Evolutionary conservation across 495 filamentous ascomycete genomes (phyloP).

Genomic region (Sphaerosporella brunnea): DNA sequence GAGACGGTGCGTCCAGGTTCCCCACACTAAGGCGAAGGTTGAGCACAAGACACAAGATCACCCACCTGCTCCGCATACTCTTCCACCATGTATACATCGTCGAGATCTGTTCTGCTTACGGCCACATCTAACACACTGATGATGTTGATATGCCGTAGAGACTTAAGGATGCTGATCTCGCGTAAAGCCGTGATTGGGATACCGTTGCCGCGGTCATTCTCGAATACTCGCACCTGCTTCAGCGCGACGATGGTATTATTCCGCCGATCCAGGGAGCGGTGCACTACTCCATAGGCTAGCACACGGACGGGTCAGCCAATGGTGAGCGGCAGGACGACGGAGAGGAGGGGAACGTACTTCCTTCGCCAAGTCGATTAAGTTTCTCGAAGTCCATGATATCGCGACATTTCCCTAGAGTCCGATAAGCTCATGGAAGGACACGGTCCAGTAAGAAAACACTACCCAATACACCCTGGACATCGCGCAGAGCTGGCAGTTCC

Average conservation of each 20-base stretch:
- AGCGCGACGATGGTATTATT: slow-evolving; percentile 29
- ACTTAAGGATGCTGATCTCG: slow-evolving; percentile 33
- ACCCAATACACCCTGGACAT: slow-evolving; percentile 26
- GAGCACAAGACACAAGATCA: slow-evolving; percentile 14
- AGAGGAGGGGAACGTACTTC: slow-evolving; percentile 24
- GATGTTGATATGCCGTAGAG: slow-evolving; percentile 30
- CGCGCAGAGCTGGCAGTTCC: slow-evolving; percentile 23
- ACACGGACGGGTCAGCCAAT: no score
- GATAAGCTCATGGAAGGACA: slow-evolving; percentile 2
- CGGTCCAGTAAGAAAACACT: not conserved
- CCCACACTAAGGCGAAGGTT: no score
- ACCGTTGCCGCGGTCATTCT: slow-evolving; percentile 31
- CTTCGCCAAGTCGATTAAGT: slow-evolving; percentile 32
- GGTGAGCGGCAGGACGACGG: not conserved
- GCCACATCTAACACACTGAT: slow-evolving; percentile 33
- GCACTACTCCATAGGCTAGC: slow-evolving; percentile 33
- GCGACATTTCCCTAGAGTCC: slow-evolving; percentile 27
- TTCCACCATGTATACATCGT: slow-evolving; percentile 35
- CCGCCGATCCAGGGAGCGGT: slow-evolving; percentile 27
- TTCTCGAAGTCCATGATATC: slow-evolving; percentile 28
- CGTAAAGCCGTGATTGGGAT: slow-evolving; percentile 33
- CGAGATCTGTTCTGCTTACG: slow-evolving; percentile 27
- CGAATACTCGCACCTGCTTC: slow-evolving; percentile 31
- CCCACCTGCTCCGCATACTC: slow-evolving; percentile 36
- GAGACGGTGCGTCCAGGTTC: slow-evolving; percentile 30